phyloP scores from a whole-genome alignment of 352 stramenopile species.

The Phytophthora niederhauseri region DNA sequence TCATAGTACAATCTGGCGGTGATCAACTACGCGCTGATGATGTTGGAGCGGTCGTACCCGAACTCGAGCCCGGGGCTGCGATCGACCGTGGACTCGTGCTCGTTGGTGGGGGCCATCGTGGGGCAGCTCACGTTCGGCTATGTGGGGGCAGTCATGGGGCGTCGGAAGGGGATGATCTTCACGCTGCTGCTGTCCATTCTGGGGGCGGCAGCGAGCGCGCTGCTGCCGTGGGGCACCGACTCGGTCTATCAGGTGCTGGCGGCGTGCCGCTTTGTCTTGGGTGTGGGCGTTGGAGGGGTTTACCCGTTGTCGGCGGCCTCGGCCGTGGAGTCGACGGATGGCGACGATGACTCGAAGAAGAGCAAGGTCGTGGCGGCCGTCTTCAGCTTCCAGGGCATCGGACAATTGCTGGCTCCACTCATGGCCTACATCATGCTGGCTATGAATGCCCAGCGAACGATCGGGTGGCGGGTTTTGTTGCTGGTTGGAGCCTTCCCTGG shows the following conservation, averaged over 20 bases:
- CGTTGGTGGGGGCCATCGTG: slow-evolving; percentile 77
- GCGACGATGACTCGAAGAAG: slow-evolving; percentile 52
- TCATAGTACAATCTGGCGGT: slow-evolving; percentile 79
- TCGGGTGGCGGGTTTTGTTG: slow-evolving; percentile 65
- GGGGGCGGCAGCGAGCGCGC: slow-evolving; percentile 55
- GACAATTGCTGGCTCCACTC: slow-evolving; percentile 60
- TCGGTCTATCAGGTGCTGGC: slow-evolving; percentile 72
- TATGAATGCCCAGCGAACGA: slow-evolving; percentile 35
- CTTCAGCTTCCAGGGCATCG: slow-evolving; percentile 73
- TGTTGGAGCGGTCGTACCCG: slow-evolving; percentile 58
- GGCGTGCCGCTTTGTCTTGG: slow-evolving; percentile 72
- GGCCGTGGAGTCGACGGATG: slow-evolving; percentile 51
- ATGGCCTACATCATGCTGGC: slow-evolving; percentile 66
- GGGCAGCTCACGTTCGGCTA: slow-evolving; percentile 86
- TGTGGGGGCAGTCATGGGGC: slow-evolving; percentile 68
- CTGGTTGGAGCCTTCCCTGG: slow-evolving; percentile 59
- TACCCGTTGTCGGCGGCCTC: slow-evolving; percentile 85
- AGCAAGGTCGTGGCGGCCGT: slow-evolving; percentile 70
- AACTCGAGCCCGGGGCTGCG: slow-evolving; percentile 57
- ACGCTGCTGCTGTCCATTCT: slow-evolving; percentile 75
- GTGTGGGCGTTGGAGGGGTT: slow-evolving; percentile 79
- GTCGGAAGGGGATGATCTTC: slow-evolving; percentile 77
- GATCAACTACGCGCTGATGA: slow-evolving; percentile 74
- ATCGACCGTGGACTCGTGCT: slow-evolving; percentile 72
- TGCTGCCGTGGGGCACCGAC: slow-evolving; percentile 60